These are phyloP conservation scores for Ganoderma meredithae DNA, from an alignment of 1,284 basidiomycete species.

Conservation along the genomic window DNA sequence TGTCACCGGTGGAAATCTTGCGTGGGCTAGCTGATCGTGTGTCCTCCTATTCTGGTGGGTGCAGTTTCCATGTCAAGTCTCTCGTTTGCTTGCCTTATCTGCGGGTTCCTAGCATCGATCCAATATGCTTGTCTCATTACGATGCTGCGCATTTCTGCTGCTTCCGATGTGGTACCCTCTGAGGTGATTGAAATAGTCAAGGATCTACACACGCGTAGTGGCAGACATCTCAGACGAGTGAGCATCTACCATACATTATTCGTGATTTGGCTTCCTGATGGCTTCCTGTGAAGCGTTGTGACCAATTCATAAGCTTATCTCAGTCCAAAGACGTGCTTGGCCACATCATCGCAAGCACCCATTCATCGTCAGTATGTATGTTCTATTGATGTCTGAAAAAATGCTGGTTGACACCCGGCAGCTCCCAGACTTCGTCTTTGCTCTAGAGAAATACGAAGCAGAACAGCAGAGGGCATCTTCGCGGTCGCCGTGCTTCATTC, in stretches of 20 bases:
- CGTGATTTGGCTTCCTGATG: not conserved
- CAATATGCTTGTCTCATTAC: slow-evolving; percentile 74
- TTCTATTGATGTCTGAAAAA: not conserved
- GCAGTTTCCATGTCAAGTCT: slow-evolving; percentile 3
- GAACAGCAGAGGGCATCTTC: slow-evolving; percentile 25
- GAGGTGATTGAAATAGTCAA: slow-evolving; percentile 52
- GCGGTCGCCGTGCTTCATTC: slow-evolving; percentile 25
- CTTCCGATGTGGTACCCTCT: slow-evolving; percentile 61
- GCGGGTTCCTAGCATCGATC: slow-evolving; percentile 57
- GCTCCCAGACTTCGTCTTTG: slow-evolving; percentile 73
- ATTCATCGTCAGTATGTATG: slow-evolving; percentile 58
- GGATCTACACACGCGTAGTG: slow-evolving; percentile 50
- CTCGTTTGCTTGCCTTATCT: not conserved
- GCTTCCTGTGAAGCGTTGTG: slow-evolving; percentile 64
- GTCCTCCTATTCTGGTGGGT: slow-evolving; percentile 55
- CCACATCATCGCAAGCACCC: slow-evolving; percentile 52
- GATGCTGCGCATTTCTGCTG: slow-evolving; percentile 68
- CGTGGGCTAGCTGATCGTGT: slow-evolving; percentile 58
- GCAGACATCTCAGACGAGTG: slow-evolving; percentile 64
- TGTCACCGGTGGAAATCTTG: slow-evolving; percentile 59
- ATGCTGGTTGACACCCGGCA: slow-evolving; percentile 37
- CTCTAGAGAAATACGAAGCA: slow-evolving; percentile 51
- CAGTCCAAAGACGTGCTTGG: slow-evolving; percentile 51
- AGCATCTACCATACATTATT: not conserved
- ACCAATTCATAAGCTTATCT: slow-evolving; percentile 63